Evolutionary conservation across 768 basidiomycete species (phyloP).

Genomic region (Hypsizygus marmoreus): DNA sequence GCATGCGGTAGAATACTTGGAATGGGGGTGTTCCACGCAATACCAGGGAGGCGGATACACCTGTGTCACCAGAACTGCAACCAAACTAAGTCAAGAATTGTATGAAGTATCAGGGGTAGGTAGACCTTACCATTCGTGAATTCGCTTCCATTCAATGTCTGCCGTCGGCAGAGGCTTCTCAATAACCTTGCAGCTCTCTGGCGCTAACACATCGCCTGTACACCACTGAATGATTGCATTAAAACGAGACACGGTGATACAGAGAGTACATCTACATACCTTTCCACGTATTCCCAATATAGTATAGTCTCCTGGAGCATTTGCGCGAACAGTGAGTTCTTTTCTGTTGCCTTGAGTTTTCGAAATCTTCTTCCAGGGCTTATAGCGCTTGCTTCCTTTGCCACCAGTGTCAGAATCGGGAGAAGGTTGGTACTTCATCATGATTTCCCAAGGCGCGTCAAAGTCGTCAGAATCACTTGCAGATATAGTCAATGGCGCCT

Average conservation of each 20-base stretch:
- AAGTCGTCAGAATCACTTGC: constrained; percentile 56
- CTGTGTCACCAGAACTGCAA: constrained; percentile 92
- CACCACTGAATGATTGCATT: constrained; percentile 53
- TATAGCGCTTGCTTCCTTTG: constrained; percentile 40
- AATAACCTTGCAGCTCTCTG: constrained; percentile 76
- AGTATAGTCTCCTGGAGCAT: constrained; percentile 75
- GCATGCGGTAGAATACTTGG: constrained; percentile 74
- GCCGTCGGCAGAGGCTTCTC: constrained; percentile 78
- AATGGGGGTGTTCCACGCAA: constrained; percentile 91
- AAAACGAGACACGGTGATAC: no score
- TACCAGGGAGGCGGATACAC: constrained; percentile 84
- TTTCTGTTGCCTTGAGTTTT: constrained; percentile 46
- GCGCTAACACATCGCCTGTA: constrained; percentile 79
- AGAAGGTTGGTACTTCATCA: constrained; percentile 61
- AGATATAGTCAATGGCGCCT: constrained; percentile 56
- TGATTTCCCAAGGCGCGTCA: constrained; percentile 70
- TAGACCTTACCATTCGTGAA: constrained; percentile 79
- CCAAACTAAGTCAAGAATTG: no score
- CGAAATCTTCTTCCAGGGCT: constrained; percentile 66
- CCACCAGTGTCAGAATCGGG: constrained; percentile 32
- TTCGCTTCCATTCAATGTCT: constrained; percentile 85
- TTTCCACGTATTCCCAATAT: constrained; percentile 72
- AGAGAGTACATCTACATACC: constrained; percentile 31
- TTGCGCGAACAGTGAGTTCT: constrained; percentile 51
- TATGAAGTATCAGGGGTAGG: constrained; percentile 3